Percentiles rank a stretch among this genome's conserved stretches.
Conservation (phyloP, 805 yeast genomes). For the Candida cerambycidarum region DNA sequence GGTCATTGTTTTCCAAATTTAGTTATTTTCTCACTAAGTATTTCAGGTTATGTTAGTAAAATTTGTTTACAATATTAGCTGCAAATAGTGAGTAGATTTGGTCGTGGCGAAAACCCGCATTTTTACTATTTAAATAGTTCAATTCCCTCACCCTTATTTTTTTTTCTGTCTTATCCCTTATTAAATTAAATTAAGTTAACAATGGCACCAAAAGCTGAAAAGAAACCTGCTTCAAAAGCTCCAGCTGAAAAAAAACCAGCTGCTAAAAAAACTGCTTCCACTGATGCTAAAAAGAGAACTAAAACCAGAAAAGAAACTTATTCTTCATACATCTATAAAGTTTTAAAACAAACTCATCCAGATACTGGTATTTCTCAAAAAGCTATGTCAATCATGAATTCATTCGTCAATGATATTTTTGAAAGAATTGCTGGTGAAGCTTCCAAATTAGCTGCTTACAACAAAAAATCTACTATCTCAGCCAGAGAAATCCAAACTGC, state of each 20-base stretch:
- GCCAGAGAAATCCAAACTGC: constrained; percentile 99
- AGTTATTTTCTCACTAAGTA: background rate
- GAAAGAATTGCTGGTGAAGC: constrained; percentile 98
- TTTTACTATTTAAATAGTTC: constrained; percentile 8
- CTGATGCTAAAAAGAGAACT: constrained; percentile 85
- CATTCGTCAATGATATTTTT: constrained; percentile 95
- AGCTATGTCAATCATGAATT: constrained; percentile 98
- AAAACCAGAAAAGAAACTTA: constrained; percentile 98
- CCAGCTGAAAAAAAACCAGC: constrained; percentile 94
- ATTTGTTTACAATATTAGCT: constrained; percentile 4
- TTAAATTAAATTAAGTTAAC: constrained; percentile 17
- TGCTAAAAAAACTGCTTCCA: constrained; percentile 83
- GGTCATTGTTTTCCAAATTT: constrained; percentile 2
- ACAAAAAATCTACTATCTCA: constrained; percentile 96
- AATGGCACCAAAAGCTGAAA: constrained; percentile 69
- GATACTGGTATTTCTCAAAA: constrained; percentile 99
- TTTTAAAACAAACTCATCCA: constrained; percentile 97
- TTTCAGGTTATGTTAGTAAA: background rate
- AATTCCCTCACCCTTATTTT: constrained; percentile 6
- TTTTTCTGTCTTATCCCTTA: constrained; percentile 3
- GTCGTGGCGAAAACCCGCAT: constrained; percentile 7
- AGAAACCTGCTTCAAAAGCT: constrained; percentile 91
- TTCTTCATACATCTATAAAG: constrained; percentile 98
- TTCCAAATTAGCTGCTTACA: constrained; percentile 97
- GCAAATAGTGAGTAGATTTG: constrained; percentile 1